phyloP scores from a whole-genome alignment of 306 rosid genomes.

The Oemleria cerasiformis region DNA sequence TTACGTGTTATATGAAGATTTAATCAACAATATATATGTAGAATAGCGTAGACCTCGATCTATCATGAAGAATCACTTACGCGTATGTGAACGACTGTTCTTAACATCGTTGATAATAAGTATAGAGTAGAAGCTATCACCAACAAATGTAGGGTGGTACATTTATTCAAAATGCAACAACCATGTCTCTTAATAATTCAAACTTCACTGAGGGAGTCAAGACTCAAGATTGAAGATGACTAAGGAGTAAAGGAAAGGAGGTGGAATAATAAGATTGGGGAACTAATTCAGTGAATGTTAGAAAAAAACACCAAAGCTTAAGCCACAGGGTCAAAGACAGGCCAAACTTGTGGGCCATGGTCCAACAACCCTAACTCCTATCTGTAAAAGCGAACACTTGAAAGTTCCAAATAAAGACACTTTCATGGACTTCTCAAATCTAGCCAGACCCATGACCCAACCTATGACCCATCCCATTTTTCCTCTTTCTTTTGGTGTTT shows the following conservation, averaged over 20 bases:
- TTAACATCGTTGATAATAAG: no score
- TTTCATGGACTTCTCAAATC: neutral
- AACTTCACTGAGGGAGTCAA: neutral
- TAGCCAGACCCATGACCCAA: neutral
- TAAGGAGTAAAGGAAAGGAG: neutral
- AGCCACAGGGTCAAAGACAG: conserved; percentile 6
- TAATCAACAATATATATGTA: no score
- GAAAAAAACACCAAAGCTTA: neutral
- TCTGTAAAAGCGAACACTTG: neutral
- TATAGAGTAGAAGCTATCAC: neutral
- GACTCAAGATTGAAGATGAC: neutral
- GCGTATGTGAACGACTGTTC: no score
- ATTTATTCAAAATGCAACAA: neutral
- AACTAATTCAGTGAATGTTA: neutral
- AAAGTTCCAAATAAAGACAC: neutral
- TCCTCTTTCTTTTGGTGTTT: no score
- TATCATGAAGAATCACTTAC: no score
- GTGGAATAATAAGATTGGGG: neutral
- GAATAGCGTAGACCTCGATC: no score
- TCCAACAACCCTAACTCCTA: neutral
- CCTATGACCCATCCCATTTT: neutral
- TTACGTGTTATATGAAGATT: no score
- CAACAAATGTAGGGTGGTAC: neutral
- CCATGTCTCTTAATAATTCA: neutral
- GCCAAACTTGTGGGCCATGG: conserved; percentile 12